phyloP scores from a whole-genome alignment of 257 asterid species.

The Gardenia jasminoides region DNA sequence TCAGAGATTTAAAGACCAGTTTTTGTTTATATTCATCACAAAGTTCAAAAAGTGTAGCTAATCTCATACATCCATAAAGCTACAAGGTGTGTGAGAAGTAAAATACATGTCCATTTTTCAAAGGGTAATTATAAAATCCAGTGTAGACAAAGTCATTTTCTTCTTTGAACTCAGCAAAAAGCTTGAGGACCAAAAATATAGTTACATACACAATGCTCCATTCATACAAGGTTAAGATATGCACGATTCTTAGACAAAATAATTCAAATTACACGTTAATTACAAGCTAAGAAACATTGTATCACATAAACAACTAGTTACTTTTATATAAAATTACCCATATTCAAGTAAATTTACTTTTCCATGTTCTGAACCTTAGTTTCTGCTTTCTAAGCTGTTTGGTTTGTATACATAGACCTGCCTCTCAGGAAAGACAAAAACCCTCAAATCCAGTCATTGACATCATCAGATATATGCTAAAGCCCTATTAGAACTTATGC shows the following conservation, averaged over 20 bases:
- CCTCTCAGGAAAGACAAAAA: too few relatives aligned
- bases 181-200: neutral
- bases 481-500: neutral
- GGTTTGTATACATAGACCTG: neutral
- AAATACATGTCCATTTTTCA: neutral
- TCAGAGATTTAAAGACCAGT: too few relatives aligned
- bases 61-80: neutral
- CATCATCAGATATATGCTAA: neutral
- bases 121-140: neutral
- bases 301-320: neutral
- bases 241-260: neutral
- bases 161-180: neutral
- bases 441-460: neutral
- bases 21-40: too few relatives aligned
- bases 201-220: neutral
- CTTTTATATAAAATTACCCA: neutral
- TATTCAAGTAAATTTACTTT: neutral
- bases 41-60: neutral
- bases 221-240: neutral
- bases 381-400: neutral
- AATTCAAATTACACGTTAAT: too few relatives aligned
- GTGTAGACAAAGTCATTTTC: neutral
- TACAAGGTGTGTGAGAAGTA: neutral
- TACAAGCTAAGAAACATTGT: neutral
- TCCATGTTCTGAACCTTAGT: neutral